These are phyloP conservation scores for Chaetoceros tenuissimus DNA, from an alignment of 108 stramenopile genomes.

Conservation along the genomic window DNA sequence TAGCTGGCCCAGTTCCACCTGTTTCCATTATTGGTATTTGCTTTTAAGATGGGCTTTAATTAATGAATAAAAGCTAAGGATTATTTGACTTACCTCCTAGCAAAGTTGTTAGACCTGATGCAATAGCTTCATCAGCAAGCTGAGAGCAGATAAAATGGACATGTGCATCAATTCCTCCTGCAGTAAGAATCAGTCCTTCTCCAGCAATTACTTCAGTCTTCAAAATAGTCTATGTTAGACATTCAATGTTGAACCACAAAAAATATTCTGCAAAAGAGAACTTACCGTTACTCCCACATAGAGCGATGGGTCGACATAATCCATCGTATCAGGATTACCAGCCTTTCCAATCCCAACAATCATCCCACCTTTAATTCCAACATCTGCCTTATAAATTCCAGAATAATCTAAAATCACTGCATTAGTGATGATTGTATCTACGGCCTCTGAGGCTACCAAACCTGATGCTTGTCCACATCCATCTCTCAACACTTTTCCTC, in stretches of 20 bases:
- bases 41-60: no score
- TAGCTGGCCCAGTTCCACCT: constrained; percentile 93
- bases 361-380: constrained; percentile 85
- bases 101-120: constrained; percentile 92
- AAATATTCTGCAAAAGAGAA: background rate
- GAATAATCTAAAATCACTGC: constrained; percentile 89
- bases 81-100: constrained; percentile 69
- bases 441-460: constrained; percentile 43
- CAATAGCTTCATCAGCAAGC: constrained; percentile 90
- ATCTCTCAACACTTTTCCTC: constrained; percentile 95
- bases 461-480: constrained; percentile 95
- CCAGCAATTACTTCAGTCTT: constrained; percentile 95
- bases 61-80: no score
- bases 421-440: constrained; percentile 95
- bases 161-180: constrained; percentile 95
- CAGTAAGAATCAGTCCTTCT: constrained; percentile 92
- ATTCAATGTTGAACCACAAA: no score
- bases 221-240: background rate
- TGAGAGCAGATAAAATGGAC: constrained; percentile 98
- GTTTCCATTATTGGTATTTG: no score
- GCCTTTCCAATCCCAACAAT: constrained; percentile 97
- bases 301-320: constrained; percentile 69
- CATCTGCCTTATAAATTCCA: constrained; percentile 89
- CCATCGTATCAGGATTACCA: constrained; percentile 97
- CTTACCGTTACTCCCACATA: constrained; percentile 72